phyloP scores from a whole-genome alignment of 805 yeast species.

The Clavispora asparagi region DNA sequence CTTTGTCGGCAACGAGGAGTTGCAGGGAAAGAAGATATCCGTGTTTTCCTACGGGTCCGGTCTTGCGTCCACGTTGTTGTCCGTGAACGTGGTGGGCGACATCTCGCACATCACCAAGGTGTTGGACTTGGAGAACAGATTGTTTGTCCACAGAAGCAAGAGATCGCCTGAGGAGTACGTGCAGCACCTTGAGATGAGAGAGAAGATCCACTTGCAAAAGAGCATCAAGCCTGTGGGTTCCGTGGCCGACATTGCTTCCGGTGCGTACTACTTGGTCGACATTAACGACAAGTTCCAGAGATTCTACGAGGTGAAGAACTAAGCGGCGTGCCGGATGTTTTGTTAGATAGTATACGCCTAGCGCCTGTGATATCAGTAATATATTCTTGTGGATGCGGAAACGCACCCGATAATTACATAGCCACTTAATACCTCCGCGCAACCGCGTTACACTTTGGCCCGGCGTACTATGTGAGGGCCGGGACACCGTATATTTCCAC shows the following conservation, averaged over 20 bases:
- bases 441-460: too few relatives aligned
- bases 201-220: slow-evolving; percentile 81
- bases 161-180: slow-evolving; percentile 79
- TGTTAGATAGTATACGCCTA: background rate
- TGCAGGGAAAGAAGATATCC: slow-evolving; percentile 83
- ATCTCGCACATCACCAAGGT: slow-evolving; percentile 57
- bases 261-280: slow-evolving; percentile 77
- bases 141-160: slow-evolving; percentile 56
- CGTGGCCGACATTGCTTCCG: slow-evolving; percentile 62
- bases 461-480: too few relatives aligned
- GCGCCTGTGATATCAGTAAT: background rate
- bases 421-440: too few relatives aligned
- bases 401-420: background rate
- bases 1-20: slow-evolving; percentile 65
- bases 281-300: slow-evolving; percentile 90
- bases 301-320: slow-evolving; percentile 57
- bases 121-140: slow-evolving; percentile 63
- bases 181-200: slow-evolving; percentile 78
- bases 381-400: background rate
- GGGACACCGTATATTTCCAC: too few relatives aligned
- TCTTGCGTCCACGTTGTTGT: slow-evolving; percentile 84
- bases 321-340: background rate
- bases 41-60: slow-evolving; percentile 98
- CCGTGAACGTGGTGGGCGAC: slow-evolving; percentile 78
- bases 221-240: slow-evolving; percentile 75